phyloP scores from a whole-genome alignment of 1,139 yeast genomes.

The Suhomyces yuchorum region DNA sequence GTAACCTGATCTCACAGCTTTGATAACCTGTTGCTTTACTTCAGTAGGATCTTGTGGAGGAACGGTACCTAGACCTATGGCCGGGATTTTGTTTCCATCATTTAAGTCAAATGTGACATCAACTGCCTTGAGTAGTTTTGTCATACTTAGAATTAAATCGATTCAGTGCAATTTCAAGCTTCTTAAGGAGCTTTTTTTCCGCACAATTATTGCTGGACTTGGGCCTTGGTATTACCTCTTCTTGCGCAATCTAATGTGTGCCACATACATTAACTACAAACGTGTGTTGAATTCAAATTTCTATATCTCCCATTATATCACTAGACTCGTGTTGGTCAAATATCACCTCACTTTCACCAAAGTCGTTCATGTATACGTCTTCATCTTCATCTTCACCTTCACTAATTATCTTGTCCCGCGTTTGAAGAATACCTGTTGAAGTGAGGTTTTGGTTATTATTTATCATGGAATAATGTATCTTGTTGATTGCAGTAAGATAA shows the following conservation, averaged over 20 bases:
- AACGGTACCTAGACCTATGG: conserved; percentile 44
- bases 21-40: conserved; percentile 39
- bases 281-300: conserved; percentile 22
- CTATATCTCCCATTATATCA: conserved; percentile 42
- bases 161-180: no score
- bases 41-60: conserved; percentile 36
- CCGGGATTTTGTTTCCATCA: conserved; percentile 39
- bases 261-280: neutral
- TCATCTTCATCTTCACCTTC: conserved; percentile 25
- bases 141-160: conserved; percentile 3
- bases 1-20: conserved; percentile 45
- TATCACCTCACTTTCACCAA: conserved; percentile 32
- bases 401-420: conserved; percentile 20
- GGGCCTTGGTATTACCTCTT: no score
- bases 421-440: conserved; percentile 21
- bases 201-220: no score
- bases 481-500: conserved; percentile 53
- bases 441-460: conserved; percentile 21
- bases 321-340: conserved; percentile 33
- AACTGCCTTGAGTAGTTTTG: conserved; percentile 20
- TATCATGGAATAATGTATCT: conserved; percentile 41
- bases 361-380: conserved; percentile 26
- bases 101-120: conserved; percentile 30
- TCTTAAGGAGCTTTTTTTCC: no score
- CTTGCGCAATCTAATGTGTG: no score